A percentile compares a stretch with the other conserved stretches of the same genome.
These are phyloP conservation scores for Trametes meyenii DNA, from an alignment of 768 basidiomycete species.

Conservation along the genomic window DNA sequence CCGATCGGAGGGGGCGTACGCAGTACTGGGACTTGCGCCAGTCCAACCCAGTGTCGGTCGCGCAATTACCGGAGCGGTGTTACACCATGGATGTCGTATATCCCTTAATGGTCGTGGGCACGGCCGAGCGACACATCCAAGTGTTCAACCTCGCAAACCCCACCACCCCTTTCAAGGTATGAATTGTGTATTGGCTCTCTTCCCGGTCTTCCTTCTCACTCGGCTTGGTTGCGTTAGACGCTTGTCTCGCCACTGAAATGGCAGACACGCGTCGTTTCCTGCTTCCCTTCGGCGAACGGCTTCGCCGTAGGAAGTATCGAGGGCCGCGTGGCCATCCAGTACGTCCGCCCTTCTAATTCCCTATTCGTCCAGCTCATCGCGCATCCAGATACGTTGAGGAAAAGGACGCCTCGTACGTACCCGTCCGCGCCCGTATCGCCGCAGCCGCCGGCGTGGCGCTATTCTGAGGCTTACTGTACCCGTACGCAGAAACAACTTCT, in stretches of 20 bases:
- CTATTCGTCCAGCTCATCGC: neutral
- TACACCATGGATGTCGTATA: slow-evolving; percentile 85
- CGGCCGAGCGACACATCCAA: slow-evolving; percentile 90
- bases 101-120: slow-evolving; percentile 88
- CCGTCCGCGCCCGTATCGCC: neutral
- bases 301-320: slow-evolving; percentile 88
- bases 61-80: slow-evolving; percentile 87
- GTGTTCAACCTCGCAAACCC: slow-evolving; percentile 89
- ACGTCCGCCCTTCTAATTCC: slow-evolving; percentile 36
- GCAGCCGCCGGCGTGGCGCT: neutral
- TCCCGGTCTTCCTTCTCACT: neutral
- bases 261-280: slow-evolving; percentile 88
- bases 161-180: slow-evolving; percentile 73
- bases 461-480: neutral
- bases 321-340: slow-evolving; percentile 96
- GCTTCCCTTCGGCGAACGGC: slow-evolving; percentile 77
- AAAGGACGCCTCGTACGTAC: slow-evolving; percentile 66
- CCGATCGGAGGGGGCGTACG: too few relatives aligned
- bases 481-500: slow-evolving; percentile 50
- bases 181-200: neutral
- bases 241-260: slow-evolving; percentile 88
- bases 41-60: slow-evolving; percentile 72
- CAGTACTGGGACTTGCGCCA: slow-evolving; percentile 94
- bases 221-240: slow-evolving; percentile 47
- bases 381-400: slow-evolving; percentile 78